Conservation (phyloP, 805 yeast species). For the Zygoascus biomembranicola region DNA sequence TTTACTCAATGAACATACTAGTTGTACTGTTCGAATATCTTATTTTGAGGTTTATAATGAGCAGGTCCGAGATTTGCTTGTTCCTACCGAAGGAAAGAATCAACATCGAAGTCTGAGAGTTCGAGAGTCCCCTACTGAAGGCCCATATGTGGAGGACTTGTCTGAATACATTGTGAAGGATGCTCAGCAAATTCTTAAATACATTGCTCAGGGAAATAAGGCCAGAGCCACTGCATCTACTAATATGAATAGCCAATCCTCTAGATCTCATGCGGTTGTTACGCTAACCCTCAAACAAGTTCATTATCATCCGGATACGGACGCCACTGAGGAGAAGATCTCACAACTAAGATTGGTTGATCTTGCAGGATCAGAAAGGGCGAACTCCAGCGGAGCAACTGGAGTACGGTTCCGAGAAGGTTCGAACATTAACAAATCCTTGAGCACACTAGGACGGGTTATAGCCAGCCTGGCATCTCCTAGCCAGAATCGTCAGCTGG, state of each 20-base stretch:
- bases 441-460: slow-evolving; percentile 72
- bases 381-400: slow-evolving; percentile 51
- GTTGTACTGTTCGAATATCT: slow-evolving; percentile 43
- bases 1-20: slow-evolving; percentile 31
- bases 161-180: slow-evolving; percentile 42
- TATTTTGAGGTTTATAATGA: slow-evolving; percentile 76
- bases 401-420: slow-evolving; percentile 62
- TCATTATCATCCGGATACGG: slow-evolving; percentile 26
- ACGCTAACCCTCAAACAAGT: slow-evolving; percentile 56
- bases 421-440: slow-evolving; percentile 64
- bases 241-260: slow-evolving; percentile 60
- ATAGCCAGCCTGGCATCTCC: slow-evolving; percentile 41
- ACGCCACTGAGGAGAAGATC: slow-evolving; percentile 37
- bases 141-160: slow-evolving; percentile 67
- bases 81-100: slow-evolving; percentile 13
- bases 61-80: slow-evolving; percentile 57
- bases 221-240: slow-evolving; percentile 65
- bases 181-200: slow-evolving; percentile 41
- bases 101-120: slow-evolving; percentile 34
- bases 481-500: slow-evolving; percentile 23
- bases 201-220: slow-evolving; percentile 44
- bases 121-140: slow-evolving; percentile 56
- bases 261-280: slow-evolving; percentile 76
- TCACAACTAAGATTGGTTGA: slow-evolving; percentile 67
- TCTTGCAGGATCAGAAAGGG: slow-evolving; percentile 76